Evolutionary conservation across 1,284 basidiomycete species (phyloP).

Genomic region (Inonotus obliquus): DNA sequence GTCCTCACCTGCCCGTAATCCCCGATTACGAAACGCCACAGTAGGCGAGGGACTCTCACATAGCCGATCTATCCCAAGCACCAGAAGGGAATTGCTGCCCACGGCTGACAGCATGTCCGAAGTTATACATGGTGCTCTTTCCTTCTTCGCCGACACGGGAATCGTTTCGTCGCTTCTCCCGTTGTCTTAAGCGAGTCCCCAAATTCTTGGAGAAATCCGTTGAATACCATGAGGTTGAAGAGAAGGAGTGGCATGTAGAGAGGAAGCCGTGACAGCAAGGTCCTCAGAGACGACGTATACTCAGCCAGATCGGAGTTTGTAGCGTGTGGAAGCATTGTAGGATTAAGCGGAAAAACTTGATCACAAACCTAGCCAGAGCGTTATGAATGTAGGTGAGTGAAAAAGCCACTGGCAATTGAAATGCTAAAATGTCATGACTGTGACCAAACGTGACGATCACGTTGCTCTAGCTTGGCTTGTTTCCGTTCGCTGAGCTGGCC

Average conservation of each 20-base stretch:
- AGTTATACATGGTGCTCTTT: background rate
- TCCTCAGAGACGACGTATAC: background rate
- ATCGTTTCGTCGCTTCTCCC: background rate
- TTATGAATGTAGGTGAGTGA: too few relatives aligned
- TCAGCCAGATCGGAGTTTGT: background rate
- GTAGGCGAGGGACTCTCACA: background rate
- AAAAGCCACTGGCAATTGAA: background rate
- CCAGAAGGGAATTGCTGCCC: background rate
- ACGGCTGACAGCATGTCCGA: background rate
- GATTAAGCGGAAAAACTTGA: background rate
- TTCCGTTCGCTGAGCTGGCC: background rate
- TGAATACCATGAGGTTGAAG: background rate
- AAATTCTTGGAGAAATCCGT: background rate
- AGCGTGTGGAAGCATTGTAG: background rate
- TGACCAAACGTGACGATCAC: background rate
- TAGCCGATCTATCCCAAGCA: background rate
- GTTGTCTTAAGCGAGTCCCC: background rate
- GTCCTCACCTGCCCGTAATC: background rate
- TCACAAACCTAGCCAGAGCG: background rate
- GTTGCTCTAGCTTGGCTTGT: background rate
- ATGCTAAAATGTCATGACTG: background rate
- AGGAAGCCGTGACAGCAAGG: background rate
- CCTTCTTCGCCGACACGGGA: background rate
- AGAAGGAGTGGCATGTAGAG: background rate
- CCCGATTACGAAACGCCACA: background rate